Evolutionary conservation across 768 basidiomycete genomes (phyloP).

Genomic region (Termitomyces titanicus): DNA sequence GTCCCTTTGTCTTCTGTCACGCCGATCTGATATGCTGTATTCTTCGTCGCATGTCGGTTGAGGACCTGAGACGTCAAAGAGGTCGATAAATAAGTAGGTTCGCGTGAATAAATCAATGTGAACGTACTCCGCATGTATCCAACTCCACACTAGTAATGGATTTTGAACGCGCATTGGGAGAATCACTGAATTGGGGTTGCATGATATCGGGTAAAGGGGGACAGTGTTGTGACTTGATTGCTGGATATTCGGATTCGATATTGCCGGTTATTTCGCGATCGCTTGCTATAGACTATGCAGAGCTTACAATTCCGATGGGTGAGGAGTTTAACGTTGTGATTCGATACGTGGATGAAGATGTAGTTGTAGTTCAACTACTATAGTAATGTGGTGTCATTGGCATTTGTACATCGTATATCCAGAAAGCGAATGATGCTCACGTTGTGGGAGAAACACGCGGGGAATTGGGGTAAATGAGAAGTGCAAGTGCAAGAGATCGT

Average conservation of each 20-base stretch:
- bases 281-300: neutral
- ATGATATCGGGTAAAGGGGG: conserved; percentile 14
- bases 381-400: neutral
- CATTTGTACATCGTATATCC: neutral
- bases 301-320: neutral
- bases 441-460: neutral
- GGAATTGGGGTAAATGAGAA: neutral
- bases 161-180: conserved; percentile 78
- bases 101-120: neutral
- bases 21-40: conserved; percentile 66
- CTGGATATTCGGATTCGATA: neutral
- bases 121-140: conserved; percentile 73
- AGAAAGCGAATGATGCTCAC: neutral
- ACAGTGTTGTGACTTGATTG: neutral
- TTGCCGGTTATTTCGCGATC: neutral
- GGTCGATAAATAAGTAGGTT: neutral
- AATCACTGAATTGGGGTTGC: conserved; percentile 47
- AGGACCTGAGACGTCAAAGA: conserved; percentile 43
- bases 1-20: conserved; percentile 84
- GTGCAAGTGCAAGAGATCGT: neutral
- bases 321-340: neutral
- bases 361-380: neutral
- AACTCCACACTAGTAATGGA: conserved; percentile 75
- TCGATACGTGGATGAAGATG: neutral
- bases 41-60: conserved; percentile 70